These are phyloP conservation scores for Coccomyxa subellipsoidea DNA, from an alignment of 163 green algal genomes.

Conservation along the genomic window DNA sequence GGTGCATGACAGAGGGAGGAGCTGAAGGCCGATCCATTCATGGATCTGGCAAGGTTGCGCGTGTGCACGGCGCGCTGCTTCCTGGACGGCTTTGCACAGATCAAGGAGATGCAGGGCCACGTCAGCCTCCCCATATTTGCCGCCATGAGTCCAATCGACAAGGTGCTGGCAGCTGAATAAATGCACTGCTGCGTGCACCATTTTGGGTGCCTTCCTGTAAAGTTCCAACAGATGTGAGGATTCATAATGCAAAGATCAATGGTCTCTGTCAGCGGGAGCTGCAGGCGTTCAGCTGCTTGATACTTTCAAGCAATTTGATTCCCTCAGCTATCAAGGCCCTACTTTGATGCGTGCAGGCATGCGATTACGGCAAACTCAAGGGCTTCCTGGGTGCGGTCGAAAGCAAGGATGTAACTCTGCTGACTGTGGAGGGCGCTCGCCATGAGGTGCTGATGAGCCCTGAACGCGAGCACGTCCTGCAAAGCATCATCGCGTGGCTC, in stretches of 20 bases:
- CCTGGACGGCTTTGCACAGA: not conserved
- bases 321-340: not conserved
- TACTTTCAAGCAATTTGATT: too few relatives aligned
- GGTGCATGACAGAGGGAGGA: not conserved
- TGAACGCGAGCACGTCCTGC: not conserved
- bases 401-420: not conserved
- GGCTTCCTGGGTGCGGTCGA: not conserved
- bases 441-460: not conserved
- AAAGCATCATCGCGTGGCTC: not conserved
- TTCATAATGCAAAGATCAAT: too few relatives aligned
- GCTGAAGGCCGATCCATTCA: not conserved
- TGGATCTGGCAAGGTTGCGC: not conserved
- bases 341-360: not conserved
- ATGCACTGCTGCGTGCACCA: too few relatives aligned
- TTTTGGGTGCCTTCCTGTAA: too few relatives aligned
- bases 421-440: not conserved
- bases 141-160: slow-evolving; percentile 1
- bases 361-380: not conserved
- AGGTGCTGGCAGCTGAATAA: not conserved
- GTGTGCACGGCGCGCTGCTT: not conserved
- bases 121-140: not conserved
- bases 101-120: not conserved
- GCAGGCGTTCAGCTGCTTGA: too few relatives aligned
- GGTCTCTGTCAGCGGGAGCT: too few relatives aligned
- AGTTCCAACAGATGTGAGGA: too few relatives aligned